Evolutionary conservation across 257 asterid species (phyloP), one percentile per base, ranked within the genome.

Genomic region (Nicotiana knightiana): DNA sequence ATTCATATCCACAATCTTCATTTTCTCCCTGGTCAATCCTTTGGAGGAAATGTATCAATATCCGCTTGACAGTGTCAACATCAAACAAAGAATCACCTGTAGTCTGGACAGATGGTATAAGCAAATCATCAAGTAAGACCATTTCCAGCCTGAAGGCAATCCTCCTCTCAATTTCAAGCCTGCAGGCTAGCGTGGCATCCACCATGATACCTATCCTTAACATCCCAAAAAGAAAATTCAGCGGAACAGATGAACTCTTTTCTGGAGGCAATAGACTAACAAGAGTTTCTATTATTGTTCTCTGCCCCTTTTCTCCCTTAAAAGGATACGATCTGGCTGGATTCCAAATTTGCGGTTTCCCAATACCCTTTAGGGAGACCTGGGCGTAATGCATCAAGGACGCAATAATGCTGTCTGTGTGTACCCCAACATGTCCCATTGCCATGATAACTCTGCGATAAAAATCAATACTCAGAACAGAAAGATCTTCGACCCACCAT

Each of bases 401-500:
- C 3, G 89, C 89, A 59, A 88, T 87, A 64, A 90, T 87, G 82
- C 86, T 91, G 64, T 91, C 91, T 3, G 87, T 76, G 28, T 87
- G 82, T 37, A 92, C 91, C 18, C 95, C 93, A 37, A 82, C 83
- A 6, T 86, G 81, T 67, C 83, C 89, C 92, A 92, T 88, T 37
- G 89, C 88, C 30, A 61, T 67, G 37, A 92, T 81, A 59, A 91
- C 90, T 70, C 92, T 85, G 13, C 67, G 57, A 81, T 90, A 92
- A 80, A 88, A 91, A 66, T 79, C 70, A 28, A 92, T 87, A n/a
- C 90, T 85, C 63, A 91, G 75, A n/a, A 53, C 79, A 0, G 91
- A 85, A 4, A 91, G 90, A 77, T 91, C 93, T 81, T 89, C 94
- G 11, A 88, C 87, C 97, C 97, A 92, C 95, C 97, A 92, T 75